Evolutionary conservation across 2,329 filamentous ascomycete genomes (phyloP).

Genomic region (Claviceps arundinis): DNA sequence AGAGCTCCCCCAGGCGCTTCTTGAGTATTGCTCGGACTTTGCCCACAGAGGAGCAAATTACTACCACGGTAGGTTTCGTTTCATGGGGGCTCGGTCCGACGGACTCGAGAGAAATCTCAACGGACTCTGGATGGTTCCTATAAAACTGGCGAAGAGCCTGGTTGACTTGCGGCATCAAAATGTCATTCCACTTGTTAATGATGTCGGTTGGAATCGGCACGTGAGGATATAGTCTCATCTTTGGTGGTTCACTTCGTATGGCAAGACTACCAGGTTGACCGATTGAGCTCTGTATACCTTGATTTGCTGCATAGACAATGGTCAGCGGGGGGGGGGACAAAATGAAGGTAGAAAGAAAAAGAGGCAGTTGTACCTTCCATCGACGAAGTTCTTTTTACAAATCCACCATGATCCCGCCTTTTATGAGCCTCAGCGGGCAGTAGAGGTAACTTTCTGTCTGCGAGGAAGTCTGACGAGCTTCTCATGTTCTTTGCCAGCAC

Average conservation of each 20-base stretch:
- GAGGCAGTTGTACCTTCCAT: no score
- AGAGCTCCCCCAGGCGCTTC: constrained; percentile 51
- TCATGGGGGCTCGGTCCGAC: constrained; percentile 55
- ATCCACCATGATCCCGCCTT: neutral
- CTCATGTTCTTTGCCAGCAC: constrained; percentile 4
- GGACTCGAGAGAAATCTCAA: constrained; percentile 64
- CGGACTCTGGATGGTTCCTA: constrained; percentile 59
- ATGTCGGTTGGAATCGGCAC: constrained; percentile 44
- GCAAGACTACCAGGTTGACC: constrained; percentile 11
- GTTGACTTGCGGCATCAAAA: constrained; percentile 61
- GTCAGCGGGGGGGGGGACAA: neutral
- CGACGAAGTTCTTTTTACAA: neutral
- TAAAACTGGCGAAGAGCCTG: constrained; percentile 57
- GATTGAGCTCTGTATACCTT: neutral
- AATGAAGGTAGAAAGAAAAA: neutral
- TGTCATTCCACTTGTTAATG: constrained; percentile 58
- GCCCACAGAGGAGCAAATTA: constrained; percentile 61
- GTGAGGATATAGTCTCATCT: constrained; percentile 46
- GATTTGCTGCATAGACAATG: neutral
- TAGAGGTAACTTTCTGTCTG: constrained; percentile 2
- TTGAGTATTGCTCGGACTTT: constrained; percentile 61
- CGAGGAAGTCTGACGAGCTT: neutral
- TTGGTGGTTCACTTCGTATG: constrained; percentile 16
- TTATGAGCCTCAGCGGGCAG: neutral
- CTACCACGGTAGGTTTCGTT: constrained; percentile 58